Conservation (phyloP, 257 asterid species). For the Forsythia suspensa region DNA sequence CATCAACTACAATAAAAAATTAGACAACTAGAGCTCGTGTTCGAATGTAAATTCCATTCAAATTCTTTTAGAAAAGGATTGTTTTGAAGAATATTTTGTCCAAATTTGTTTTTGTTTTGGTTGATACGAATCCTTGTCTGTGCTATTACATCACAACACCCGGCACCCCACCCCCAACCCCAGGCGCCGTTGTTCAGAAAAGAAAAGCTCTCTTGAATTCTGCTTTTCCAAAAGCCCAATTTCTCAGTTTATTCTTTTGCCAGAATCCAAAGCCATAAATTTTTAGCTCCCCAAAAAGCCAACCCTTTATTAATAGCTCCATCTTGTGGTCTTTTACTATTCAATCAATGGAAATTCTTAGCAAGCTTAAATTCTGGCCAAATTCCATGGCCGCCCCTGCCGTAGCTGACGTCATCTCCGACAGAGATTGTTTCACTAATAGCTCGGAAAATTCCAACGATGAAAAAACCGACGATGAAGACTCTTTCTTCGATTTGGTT, state of each 20-base stretch:
- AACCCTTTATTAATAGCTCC: background rate
- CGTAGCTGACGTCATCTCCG: constrained; percentile 22
- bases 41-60: too few relatives aligned
- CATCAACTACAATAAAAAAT: too few relatives aligned
- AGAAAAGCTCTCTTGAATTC: background rate
- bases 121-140: background rate
- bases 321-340: constrained; percentile 4
- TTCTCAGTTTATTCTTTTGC: background rate
- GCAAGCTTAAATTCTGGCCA: constrained; percentile 58
- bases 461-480: constrained; percentile 43
- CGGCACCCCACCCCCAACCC: background rate
- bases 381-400: constrained; percentile 16
- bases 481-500: constrained; percentile 78
- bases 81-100: too few relatives aligned
- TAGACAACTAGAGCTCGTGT: too few relatives aligned
- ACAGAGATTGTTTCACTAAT: constrained; percentile 15
- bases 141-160: background rate
- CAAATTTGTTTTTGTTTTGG: background rate
- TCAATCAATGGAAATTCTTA: constrained; percentile 48
- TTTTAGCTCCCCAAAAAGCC: background rate
- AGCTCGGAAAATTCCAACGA: constrained; percentile 22
- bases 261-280: background rate
- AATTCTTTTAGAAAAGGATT: too few relatives aligned
- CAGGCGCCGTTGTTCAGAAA: background rate
- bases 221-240: background rate